Base-by-base conservation (phyloP, 495 filamentous ascomycete genomes). In the Daldinia concentrica region DNA sequence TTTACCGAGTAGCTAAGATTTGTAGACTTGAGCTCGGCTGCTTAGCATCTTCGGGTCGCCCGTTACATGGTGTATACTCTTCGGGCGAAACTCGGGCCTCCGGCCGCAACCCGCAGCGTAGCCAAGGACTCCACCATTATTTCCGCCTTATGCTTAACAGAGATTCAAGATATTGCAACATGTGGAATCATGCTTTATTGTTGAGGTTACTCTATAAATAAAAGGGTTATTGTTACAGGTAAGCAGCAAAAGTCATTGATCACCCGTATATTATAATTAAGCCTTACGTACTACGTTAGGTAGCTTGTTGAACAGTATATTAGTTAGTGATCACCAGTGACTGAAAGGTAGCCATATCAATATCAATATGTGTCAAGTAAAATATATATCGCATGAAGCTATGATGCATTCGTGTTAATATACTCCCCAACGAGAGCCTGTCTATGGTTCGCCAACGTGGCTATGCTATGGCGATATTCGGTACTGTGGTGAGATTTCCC, bases 31-130 rank as follows among this genome's bases (percentile, higher is more conserved):
- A 56, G 1, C n/a, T 32, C n/a, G 54, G 15, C 9, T 34, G 15
- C 9, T 34, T 30, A 32, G 26, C 30, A 19, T 56, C 15, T 32
- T 32, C 30, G 27, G 54, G 9, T 34, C 30, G 9, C 7, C 7
- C 12, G 30, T 27, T 22, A 19, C 54, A 12, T 19, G 26, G 54
- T 36, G 26, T 19, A 22, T 11, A 56, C 17, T 11, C 39, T 29
- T 61, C 14, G 27, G 5, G 58, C 58, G 58, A 48, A 43, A 48
- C 26, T 50, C 58, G 58, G 37, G 15, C 6, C 37, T 12, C 9
- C n/a, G 37, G 26, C 37, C 58, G 58, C 12, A 32, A 61, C 43
- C 36, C 58, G 58, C 58, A 56, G 27, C 4, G 29, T n/a, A 55
- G 51, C 51, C 27, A 26, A 36, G 29, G 30, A 56, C 30, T 15